phyloP scores from a whole-genome alignment of 371 early-diverging fungal genomes.

The Mortierella sp. region DNA sequence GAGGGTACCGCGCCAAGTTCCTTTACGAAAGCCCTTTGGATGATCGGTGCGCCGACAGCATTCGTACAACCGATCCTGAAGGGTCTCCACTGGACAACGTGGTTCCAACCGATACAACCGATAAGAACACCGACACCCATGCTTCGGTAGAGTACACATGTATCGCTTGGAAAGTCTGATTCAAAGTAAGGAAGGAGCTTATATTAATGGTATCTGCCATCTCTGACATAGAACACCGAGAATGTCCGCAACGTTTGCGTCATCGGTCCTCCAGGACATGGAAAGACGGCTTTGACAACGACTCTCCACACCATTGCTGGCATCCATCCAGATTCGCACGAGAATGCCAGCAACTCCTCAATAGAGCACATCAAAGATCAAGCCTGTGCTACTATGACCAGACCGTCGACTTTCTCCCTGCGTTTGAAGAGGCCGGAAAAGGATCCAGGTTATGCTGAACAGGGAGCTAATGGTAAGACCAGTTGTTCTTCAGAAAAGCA shows the following conservation, averaged over 20 bases:
- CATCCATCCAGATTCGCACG: conserved; percentile 97
- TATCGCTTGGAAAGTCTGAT: too few species aligned
- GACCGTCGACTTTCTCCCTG: conserved; percentile 99
- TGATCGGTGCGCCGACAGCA: conserved; percentile 95
- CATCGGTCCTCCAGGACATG: conserved; percentile 99
- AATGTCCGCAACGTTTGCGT: conserved; percentile 99
- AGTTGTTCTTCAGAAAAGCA: not conserved
- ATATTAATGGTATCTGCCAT: too few species aligned
- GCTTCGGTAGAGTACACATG: too few species aligned
- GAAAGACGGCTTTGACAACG: conserved; percentile 97
- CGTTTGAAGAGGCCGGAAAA: conserved; percentile 94
- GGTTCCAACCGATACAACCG: too few species aligned
- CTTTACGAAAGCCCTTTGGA: conserved; percentile 99
- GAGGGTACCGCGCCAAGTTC: conserved; percentile 93
- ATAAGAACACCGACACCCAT: too few species aligned
- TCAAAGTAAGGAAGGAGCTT: too few species aligned
- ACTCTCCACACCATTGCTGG: conserved; percentile 99
- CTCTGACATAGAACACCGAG: conserved; percentile 16
- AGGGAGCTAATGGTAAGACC: conserved; percentile 83
- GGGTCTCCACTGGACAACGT: too few species aligned
- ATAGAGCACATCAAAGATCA: conserved; percentile 99
- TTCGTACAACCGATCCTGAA: conserved; percentile 92
- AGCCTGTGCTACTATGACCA: conserved; percentile 99
- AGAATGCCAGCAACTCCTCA: conserved; percentile 98
- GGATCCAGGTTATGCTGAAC: conserved; percentile 90